Conservation (phyloP, 768 basidiomycete genomes). For the Hydnum rufescens region DNA sequence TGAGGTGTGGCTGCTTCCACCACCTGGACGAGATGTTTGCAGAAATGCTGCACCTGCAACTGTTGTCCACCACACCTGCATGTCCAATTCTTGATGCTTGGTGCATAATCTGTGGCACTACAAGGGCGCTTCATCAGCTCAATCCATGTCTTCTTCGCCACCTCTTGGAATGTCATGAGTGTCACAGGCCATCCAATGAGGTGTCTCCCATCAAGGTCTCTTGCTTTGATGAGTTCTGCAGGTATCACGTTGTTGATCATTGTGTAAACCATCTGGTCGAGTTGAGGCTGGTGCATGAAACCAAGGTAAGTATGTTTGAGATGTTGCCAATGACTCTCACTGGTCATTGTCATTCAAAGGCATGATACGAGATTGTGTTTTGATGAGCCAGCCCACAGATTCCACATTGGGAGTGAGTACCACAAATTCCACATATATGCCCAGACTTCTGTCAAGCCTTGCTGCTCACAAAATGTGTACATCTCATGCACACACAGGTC, state of each 20-base stretch:
- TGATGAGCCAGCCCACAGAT: constrained; percentile 19
- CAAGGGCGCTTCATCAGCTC: neutral
- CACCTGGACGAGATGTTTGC: neutral
- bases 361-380: constrained; percentile 12
- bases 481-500: constrained; percentile 18
- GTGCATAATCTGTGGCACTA: neutral
- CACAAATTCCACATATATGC: constrained; percentile 22
- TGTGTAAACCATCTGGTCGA: constrained; percentile 15
- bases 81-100: neutral
- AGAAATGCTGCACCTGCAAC: neutral
- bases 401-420: constrained; percentile 19
- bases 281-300: constrained; percentile 13
- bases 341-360: constrained; percentile 17
- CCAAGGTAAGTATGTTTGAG: constrained; percentile 18
- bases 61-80: neutral
- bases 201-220: neutral
- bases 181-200: neutral
- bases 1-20: neutral
- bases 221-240: neutral
- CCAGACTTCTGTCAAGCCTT: constrained; percentile 20
- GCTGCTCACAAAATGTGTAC: constrained; percentile 17
- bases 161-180: neutral
- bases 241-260: neutral
- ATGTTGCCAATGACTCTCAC: constrained; percentile 19
- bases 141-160: neutral